Evolutionary conservation across 768 basidiomycete species (phyloP).

Genomic region (Termitomyces titanicus): DNA sequence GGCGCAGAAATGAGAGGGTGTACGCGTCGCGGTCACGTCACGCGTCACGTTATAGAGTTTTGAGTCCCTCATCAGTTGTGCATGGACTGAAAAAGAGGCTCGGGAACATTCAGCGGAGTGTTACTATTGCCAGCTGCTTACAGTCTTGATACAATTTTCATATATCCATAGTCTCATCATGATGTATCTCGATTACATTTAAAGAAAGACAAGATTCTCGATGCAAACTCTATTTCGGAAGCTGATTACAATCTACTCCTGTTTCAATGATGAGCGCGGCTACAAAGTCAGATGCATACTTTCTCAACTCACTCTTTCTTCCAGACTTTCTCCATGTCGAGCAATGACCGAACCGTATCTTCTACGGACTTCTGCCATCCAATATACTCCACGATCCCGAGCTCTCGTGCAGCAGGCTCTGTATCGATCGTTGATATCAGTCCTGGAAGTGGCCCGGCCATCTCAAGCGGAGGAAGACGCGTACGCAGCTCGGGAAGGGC

Average conservation of each 20-base stretch:
- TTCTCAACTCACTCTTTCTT: not conserved
- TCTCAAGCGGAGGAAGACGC: not conserved
- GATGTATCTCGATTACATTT: too few relatives aligned
- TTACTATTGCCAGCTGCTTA: too few relatives aligned
- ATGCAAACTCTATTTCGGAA: too few relatives aligned
- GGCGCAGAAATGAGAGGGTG: too few relatives aligned
- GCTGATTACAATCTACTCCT: not conserved
- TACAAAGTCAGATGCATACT: not conserved
- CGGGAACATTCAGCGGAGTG: too few relatives aligned
- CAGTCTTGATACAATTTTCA: too few relatives aligned
- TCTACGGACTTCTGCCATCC: slow-evolving; percentile 6
- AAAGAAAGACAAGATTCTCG: too few relatives aligned
- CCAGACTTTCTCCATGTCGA: slow-evolving; percentile 8
- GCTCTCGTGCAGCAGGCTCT: not conserved
- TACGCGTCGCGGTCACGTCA: slow-evolving; percentile 27
- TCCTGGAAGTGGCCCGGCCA: not conserved
- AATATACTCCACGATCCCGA: slow-evolving; percentile 7
- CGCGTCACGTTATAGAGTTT: slow-evolving; percentile 13
- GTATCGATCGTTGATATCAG: not conserved
- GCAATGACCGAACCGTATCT: slow-evolving; percentile 3
- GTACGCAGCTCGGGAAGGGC: not conserved
- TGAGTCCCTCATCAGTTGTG: too few relatives aligned
- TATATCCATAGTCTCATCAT: too few relatives aligned
- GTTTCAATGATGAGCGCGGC: not conserved
- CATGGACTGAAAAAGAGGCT: too few relatives aligned